Percentiles rank a stretch among this genome's conserved stretches.
phyloP scores from a whole-genome alignment of 345 rosid species.

The Cardamine resedifolia region DNA sequence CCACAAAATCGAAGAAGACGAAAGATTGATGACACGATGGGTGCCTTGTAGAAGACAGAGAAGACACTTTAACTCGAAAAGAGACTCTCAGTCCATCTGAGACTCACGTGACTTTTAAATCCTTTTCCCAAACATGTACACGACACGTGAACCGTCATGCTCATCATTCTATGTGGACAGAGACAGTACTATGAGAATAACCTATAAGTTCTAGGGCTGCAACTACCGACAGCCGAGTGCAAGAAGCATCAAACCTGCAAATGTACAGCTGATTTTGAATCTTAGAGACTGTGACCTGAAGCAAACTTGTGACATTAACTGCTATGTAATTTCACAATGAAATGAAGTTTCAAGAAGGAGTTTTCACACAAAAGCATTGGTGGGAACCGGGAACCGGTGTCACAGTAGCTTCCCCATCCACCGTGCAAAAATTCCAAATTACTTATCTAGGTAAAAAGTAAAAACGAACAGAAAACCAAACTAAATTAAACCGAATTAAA shows the following conservation, averaged over 20 bases:
- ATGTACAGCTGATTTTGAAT: neutral
- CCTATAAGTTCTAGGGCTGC: neutral
- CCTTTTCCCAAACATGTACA: neutral
- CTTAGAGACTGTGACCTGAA: neutral
- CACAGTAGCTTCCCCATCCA: neutral
- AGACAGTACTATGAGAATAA: neutral
- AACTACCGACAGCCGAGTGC: neutral
- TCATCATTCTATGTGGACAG: neutral
- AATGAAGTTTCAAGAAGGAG: neutral
- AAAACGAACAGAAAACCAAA: neutral
- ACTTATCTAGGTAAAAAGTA: neutral
- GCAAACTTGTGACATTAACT: neutral
- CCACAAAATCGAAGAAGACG: neutral
- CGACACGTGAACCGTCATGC: neutral
- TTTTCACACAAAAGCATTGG: neutral
- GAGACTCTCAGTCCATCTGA: neutral
- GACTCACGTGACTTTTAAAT: neutral
- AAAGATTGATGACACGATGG: neutral
- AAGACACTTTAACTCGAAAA: neutral
- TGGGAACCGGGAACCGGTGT: neutral
- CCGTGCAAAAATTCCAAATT: neutral
- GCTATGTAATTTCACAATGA: neutral
- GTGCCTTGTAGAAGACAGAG: neutral
- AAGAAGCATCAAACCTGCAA: neutral
- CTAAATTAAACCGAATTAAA: neutral